phyloP scores from a whole-genome alignment of 2,329 filamentous ascomycete genomes.

The Conoideocrella luteorostrata region DNA sequence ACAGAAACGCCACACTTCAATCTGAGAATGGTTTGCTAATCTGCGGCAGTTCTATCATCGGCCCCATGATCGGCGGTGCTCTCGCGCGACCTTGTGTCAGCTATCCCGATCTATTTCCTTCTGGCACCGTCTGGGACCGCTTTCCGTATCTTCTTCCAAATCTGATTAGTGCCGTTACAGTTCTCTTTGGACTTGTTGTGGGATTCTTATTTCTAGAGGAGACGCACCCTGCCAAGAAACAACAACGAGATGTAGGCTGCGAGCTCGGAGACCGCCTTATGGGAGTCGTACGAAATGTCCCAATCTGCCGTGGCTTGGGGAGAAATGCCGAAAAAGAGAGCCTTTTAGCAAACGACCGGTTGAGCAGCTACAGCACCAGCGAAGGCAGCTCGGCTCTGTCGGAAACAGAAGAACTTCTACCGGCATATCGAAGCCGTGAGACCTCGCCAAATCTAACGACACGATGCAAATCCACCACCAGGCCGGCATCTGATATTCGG shows the following conservation, averaged over 20 bases:
- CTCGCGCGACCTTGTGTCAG: slow-evolving; percentile 80
- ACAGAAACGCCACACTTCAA: background rate
- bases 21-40: slow-evolving; percentile 2
- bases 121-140: slow-evolving; percentile 71
- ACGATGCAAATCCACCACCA: slow-evolving; percentile 16
- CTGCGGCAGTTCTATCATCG: slow-evolving; percentile 69
- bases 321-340: slow-evolving; percentile 51
- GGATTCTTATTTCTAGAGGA: slow-evolving; percentile 89
- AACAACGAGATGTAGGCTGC: slow-evolving; percentile 66
- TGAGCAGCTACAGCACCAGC: slow-evolving; percentile 57
- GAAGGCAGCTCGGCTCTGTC: background rate
- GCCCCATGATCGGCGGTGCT: slow-evolving; percentile 83
- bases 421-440: slow-evolving; percentile 60
- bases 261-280: slow-evolving; percentile 70
- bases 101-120: slow-evolving; percentile 67
- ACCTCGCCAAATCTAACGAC: slow-evolving; percentile 42
- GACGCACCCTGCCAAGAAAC: slow-evolving; percentile 79
- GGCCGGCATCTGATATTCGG: background rate
- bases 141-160: slow-evolving; percentile 92
- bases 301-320: slow-evolving; percentile 27
- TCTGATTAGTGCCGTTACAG: slow-evolving; percentile 76
- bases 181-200: slow-evolving; percentile 67
- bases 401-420: slow-evolving; percentile 51
- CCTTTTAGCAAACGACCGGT: slow-evolving; percentile 56
- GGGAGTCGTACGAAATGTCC: slow-evolving; percentile 29